Evolutionary conservation across 495 filamentous ascomycete genomes (phyloP), one percentile per base, ranked within the genome.

Genomic region (Pseudotulostoma volvatum): DNA sequence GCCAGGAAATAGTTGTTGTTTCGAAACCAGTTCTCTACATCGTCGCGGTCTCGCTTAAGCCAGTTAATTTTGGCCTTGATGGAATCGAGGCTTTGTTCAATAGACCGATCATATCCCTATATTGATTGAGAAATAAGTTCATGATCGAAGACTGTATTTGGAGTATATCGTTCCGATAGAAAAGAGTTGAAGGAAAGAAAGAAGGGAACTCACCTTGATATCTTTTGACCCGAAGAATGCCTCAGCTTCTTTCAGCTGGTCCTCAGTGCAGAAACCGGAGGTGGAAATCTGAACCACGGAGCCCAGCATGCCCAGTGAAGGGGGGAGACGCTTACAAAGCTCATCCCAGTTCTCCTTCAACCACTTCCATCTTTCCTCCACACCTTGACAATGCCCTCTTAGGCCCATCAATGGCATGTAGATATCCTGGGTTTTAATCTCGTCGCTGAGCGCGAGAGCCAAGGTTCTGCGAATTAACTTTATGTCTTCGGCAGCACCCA

Each of bases 381-480:
- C 79, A 49, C 90, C 90, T 33, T 75, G 71, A 3, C 70, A 59
- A 52, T 93, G 82, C 47, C 68, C 74, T 40, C 90, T 74, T 36
- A 97, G 70, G 18, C 80, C 83, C 30, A 71, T 69, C 18, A 92
- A 61, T 2, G 76, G 90, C 52, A 94, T 76, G 65, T 95, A 96
- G 46, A 97, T 77, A 51, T 97, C 90, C 61, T 97, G 90, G 46
- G 78, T 85, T 66, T 93, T 92, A 57, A 97, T 84, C 43, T 93
- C 81, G 31, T 77, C 71, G 56, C 77, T 74, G 42, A 82, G 67
- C 32, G 86, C 74, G 23, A 93, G 63, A 7, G 59, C 67, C 13
- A 97, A 71, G 1, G 86, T 88, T 39, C 76, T 74, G 55, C 84
- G 57, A 59, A 95, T 88, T 34, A 95, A 75, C 36, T 76, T 71